Evolutionary conservation across 306 rosid genomes (phyloP), one percentile per base, ranked within the genome.

Genomic region (Calophaca sinica): DNA sequence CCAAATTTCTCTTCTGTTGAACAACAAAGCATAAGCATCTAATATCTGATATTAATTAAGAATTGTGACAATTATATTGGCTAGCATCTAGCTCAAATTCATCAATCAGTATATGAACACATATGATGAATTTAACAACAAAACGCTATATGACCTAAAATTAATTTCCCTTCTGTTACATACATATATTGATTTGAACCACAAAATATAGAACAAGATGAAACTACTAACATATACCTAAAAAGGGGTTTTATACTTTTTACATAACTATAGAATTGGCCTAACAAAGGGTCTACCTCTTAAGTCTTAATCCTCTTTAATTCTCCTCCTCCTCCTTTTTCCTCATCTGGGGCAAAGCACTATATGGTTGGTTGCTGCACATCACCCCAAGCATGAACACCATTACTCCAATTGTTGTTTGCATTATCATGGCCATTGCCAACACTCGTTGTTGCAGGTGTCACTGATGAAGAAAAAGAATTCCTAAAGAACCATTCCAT

Each of bases 401-500:
- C 71, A 48, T 77, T 94, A 52, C 53, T 77, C 91, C 88, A 83
- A 10, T 15, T 65, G 76, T 68, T 86, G 80, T 55, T 72, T 39
- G n/a, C 76, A 79, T 89, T 85, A 48, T 65, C 84, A 67, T 86
- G 68, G 39, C 73, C 73, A 45, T 9, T 33, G 38, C 67, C 50
- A 63, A 77, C 86, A 60, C 73, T 79, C 4, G 83, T 79, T 20
- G 55, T 45, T 5, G 86, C 75, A 2, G 92, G 62, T 6, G 90
- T 84, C 79, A 90, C 84, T 0, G 89, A 84, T 6, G 86, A 86
- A 62, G 79, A 86, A 62, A 80, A 83, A 51, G 90, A 84, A 65
- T 65, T 85, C 38, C 96, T 96, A 70, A 94, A 94, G 64, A 91
- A 94, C 98, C 98, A 94, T 82, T 91, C 96, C 0, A 87, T 89